A percentile compares a stretch with the other conserved stretches of the same genome.
These are phyloP conservation scores for Asterella californica DNA, from an alignment of 225 moss, liverwort and hornwort species.

Conservation along the genomic window DNA sequence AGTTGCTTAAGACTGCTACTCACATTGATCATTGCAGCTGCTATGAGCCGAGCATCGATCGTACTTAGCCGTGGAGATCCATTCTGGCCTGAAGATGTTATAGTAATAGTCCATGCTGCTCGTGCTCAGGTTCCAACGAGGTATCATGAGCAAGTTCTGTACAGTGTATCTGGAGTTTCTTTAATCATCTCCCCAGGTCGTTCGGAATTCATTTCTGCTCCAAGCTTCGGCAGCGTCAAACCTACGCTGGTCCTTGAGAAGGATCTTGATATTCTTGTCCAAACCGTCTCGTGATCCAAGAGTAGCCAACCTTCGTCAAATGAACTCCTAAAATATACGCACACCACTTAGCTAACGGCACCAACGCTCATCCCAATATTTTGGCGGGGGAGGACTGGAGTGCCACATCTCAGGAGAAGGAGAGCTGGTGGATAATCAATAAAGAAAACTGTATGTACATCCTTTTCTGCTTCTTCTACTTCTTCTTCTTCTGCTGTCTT, in stretches of 20 bases:
- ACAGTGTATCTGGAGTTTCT: not conserved
- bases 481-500: not conserved
- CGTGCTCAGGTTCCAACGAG: not conserved
- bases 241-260: not conserved
- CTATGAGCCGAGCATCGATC: not conserved
- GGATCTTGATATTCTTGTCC: not conserved
- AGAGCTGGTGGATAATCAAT: not conserved
- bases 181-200: not conserved
- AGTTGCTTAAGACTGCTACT: not conserved
- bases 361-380: not conserved
- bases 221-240: not conserved
- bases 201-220: not conserved
- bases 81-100: not conserved
- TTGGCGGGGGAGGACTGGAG: not conserved
- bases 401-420: not conserved
- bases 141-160: not conserved
- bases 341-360: not conserved
- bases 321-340: too few species aligned
- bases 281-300: not conserved
- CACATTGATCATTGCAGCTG: slow-evolving; percentile 2
- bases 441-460: not conserved
- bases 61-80: not conserved
- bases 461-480: not conserved
- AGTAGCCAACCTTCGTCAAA: too few species aligned
- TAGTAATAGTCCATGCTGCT: not conserved